These are phyloP conservation scores for Intubia oerlemansii DNA, from an alignment of 2,329 filamentous ascomycete species.

Conservation along the genomic window DNA sequence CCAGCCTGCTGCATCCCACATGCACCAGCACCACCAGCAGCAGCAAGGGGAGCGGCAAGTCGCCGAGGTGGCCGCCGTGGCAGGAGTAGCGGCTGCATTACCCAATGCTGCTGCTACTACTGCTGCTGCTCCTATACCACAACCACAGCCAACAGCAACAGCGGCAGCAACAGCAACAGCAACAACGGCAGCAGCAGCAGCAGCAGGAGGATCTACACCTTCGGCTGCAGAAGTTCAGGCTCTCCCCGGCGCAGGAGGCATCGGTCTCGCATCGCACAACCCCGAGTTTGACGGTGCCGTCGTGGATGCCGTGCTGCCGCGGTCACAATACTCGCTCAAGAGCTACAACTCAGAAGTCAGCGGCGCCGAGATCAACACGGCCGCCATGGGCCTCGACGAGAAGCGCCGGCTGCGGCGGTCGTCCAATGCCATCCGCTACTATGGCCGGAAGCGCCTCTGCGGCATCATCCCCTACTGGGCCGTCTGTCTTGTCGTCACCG, in stretches of 20 bases:
- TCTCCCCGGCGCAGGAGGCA: conserved; percentile 36
- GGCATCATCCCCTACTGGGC: conserved; percentile 42
- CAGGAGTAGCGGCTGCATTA: background rate
- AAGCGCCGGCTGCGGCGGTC: no score
- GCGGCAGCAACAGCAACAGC: background rate
- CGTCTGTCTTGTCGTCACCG: conserved; percentile 25
- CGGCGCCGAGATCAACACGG: conserved; percentile 31
- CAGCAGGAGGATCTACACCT: conserved; percentile 1
- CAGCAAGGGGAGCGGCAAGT: no score
- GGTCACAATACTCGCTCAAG: conserved; percentile 27
- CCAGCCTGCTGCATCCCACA: background rate
- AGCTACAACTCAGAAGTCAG: conserved; percentile 29
- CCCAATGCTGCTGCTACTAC: background rate
- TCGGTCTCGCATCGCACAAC: conserved; percentile 37
- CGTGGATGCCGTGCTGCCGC: conserved; percentile 28
- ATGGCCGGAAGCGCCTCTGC: conserved; percentile 32
- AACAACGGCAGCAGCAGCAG: background rate
- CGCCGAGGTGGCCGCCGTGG: background rate
- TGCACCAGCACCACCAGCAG: no score
- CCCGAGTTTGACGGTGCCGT: conserved; percentile 40
- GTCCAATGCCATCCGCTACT: no score
- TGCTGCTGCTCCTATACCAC: no score
- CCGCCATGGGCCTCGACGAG: conserved; percentile 23
- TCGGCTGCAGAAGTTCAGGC: conserved; percentile 3
- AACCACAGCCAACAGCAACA: background rate